Conservation (phyloP, 805 yeast species). For the Ogataea polymorpha region DNA sequence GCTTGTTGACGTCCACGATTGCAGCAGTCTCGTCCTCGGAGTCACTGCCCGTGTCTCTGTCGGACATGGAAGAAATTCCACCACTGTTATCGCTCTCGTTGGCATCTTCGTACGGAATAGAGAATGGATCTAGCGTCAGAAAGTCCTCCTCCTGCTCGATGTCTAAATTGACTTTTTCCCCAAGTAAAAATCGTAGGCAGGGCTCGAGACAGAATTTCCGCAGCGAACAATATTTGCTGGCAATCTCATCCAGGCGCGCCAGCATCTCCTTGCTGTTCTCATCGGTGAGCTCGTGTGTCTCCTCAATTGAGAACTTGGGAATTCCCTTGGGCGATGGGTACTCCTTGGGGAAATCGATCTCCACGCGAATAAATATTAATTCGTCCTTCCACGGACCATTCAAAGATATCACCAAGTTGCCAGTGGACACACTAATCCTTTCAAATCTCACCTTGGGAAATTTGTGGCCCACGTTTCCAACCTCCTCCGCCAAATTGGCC, state of each 20-base stretch:
- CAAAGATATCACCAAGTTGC: conserved; percentile 70
- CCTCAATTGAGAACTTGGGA: conserved; percentile 69
- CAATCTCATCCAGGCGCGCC: conserved; percentile 49
- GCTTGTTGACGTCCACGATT: conserved; percentile 16
- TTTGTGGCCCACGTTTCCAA: conserved; percentile 80
- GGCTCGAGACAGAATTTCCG: conserved; percentile 76
- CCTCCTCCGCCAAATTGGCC: conserved; percentile 85
- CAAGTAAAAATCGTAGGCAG: conserved; percentile 71
- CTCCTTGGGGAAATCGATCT: conserved; percentile 62
- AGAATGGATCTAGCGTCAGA: conserved; percentile 29
- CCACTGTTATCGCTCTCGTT: conserved; percentile 27
- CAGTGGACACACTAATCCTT: conserved; percentile 82
- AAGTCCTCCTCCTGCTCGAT: conserved; percentile 30
- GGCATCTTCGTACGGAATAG: conserved; percentile 29
- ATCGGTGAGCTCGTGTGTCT: conserved; percentile 62
- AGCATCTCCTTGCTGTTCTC: conserved; percentile 51
- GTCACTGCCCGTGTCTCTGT: conserved; percentile 16
- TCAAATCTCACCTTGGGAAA: conserved; percentile 87
- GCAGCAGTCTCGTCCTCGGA: conserved; percentile 25
- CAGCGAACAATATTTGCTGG: conserved; percentile 51
- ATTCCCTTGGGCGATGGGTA: conserved; percentile 58
- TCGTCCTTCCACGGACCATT: conserved; percentile 72
- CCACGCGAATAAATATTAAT: conserved; percentile 64
- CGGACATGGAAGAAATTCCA: conserved; percentile 18
- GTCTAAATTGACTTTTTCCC: conserved; percentile 63